These are phyloP conservation scores for Clavulina sp. DNA, from an alignment of 768 basidiomycete genomes.

Conservation along the genomic window DNA sequence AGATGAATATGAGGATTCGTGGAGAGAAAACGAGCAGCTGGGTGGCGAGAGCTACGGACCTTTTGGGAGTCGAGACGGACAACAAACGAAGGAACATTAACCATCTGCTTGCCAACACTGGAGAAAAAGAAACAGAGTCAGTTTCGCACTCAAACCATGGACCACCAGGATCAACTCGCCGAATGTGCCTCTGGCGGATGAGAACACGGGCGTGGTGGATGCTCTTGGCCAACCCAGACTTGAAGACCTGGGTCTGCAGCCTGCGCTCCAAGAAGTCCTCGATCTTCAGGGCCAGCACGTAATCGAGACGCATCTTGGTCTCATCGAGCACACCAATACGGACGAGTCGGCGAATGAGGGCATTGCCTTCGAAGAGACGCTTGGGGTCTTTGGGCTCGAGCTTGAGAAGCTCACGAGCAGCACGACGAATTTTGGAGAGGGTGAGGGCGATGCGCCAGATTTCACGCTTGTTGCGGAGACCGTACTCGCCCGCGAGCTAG, in stretches of 20 bases:
- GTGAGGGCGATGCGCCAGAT: constrained; percentile 98
- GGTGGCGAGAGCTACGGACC: constrained; percentile 16
- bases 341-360: constrained; percentile 87
- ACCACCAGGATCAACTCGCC: constrained; percentile 31
- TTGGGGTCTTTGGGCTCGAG: constrained; percentile 99
- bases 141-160: background rate
- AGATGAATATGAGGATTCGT: background rate
- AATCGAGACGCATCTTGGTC: constrained; percentile 98
- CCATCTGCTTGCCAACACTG: constrained; percentile 96
- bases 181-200: constrained; percentile 97
- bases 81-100: constrained; percentile 96
- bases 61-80: constrained; percentile 99
- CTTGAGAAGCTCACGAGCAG: constrained; percentile 99
- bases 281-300: constrained; percentile 97
- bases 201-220: constrained; percentile 98
- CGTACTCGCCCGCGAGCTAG: constrained; percentile 98
- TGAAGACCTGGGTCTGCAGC: constrained; percentile 99
- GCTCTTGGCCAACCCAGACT: constrained; percentile 90
- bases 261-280: constrained; percentile 99
- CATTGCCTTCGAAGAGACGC: constrained; percentile 94
- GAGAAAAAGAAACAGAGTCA: constrained; percentile 1
- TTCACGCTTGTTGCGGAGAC: constrained; percentile 99
- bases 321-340: constrained; percentile 99
- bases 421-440: constrained; percentile 99
- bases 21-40: background rate